Base-by-base conservation (phyloP, 768 basidiomycete genomes). In the Boletus rex-veris region DNA sequence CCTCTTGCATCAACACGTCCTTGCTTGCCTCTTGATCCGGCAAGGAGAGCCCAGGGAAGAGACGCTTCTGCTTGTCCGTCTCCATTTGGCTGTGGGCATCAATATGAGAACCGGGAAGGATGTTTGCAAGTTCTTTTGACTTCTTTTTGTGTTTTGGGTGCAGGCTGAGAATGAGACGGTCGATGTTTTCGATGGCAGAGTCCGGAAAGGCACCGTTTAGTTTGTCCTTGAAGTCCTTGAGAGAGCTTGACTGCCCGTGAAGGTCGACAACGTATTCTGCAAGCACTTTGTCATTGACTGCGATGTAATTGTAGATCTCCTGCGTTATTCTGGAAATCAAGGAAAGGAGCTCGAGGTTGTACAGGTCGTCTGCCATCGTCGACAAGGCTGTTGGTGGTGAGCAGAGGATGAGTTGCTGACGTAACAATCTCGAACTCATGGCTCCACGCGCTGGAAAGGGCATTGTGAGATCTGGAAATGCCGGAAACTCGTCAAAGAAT, bases 111-210 rank as follows among this genome's bases (percentile, higher is more conserved):
- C 64, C 68, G 9, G 60, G 52, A 44, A 75, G 74, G 36, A 73
- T 76, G 50, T 77, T 75, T 21, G 70, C 61, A 35, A 69, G 69
- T 16, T 64, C 50, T 21, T 71, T 66, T 28, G 77, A 74, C 40
- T 73, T 77, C 71, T 90, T 90, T 78, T 92, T 97, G 77, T 98
- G 88, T 64, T 93, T 97, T 1, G 96, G 97, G 63, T 99, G 96
- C 79, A 98, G 83, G 53, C 82, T 90, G 50, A 97, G 81, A 61
- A 99, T 92, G 48, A 98, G 82, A 18, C 97, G 89, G 74, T 99
- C 96, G 33, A 98, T 82, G 65, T 88, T 95, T 70, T 94, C 89
- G 53, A 96, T 74, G 67, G 98, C 90, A 26, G 90, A 90, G 57
- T 91, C 90, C 4, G 93, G 88, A 64, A 98, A 94, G 58, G 83